Conservation (phyloP, 495 filamentous ascomycete genomes). For the Aspergillus egyptiacus region DNA sequence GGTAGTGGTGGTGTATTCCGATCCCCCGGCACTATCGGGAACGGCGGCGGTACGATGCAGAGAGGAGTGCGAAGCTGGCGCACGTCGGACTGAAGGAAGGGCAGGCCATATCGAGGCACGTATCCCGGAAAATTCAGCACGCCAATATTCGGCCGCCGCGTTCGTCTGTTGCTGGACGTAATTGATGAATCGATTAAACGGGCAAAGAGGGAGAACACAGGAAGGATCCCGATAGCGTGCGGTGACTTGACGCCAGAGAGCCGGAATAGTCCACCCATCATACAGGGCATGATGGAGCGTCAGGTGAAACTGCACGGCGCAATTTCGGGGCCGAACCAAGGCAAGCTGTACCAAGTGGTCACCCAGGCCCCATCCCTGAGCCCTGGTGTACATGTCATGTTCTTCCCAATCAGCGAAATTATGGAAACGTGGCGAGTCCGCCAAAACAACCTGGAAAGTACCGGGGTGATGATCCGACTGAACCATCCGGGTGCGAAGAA, state of each 20-base stretch:
- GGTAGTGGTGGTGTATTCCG: constrained; percentile 31
- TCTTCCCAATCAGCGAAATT: no score
- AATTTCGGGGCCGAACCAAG: no score
- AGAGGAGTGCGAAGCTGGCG: no score
- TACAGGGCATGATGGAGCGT: constrained; percentile 5
- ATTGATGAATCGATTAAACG: neutral
- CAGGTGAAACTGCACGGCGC: no score
- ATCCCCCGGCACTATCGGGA: neutral
- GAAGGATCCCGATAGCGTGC: neutral
- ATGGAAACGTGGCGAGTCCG: no score
- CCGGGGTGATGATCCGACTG: neutral
- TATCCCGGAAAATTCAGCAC: no score
- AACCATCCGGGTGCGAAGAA: neutral
- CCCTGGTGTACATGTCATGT: no score
- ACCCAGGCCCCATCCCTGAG: no score
- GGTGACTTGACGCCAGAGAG: neutral
- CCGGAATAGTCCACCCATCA: neutral
- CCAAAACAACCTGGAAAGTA: neutral
- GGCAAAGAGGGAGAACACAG: neutral
- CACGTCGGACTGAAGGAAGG: no score
- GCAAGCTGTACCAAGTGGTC: no score
- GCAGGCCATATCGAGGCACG: neutral
- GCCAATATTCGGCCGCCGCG: no score
- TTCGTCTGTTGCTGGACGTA: neutral
- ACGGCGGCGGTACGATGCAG: neutral